A percentile compares a stretch with the other conserved stretches of the same genome.
Conservation (phyloP, 2,329 filamentous ascomycete genomes). For the Claviceps lovelessii region DNA sequence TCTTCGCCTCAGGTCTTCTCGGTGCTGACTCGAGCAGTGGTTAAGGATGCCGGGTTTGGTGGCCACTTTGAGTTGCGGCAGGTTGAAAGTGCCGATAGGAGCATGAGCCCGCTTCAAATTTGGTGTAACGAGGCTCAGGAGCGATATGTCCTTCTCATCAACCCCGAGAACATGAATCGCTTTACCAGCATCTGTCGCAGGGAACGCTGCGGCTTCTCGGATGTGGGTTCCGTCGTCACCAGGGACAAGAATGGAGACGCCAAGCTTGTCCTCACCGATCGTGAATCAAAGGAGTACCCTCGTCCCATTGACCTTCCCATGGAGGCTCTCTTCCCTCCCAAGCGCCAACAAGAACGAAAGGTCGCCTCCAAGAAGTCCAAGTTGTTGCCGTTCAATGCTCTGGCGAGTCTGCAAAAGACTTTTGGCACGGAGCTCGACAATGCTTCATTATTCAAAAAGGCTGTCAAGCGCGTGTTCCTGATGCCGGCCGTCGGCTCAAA, state of each 20-base stretch:
- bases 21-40: conserved; percentile 30
- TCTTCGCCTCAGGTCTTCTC: no score
- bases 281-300: conserved; percentile 59
- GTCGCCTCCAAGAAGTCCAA: conserved; percentile 56
- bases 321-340: conserved; percentile 75
- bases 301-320: conserved; percentile 81
- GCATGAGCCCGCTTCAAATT: conserved; percentile 91
- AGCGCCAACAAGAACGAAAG: conserved; percentile 62
- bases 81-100: conserved; percentile 74
- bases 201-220: conserved; percentile 84
- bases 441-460: conserved; percentile 43
- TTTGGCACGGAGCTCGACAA: conserved; percentile 40
- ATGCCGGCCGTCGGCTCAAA: conserved; percentile 92
- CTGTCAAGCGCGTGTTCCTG: conserved; percentile 66
- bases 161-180: conserved; percentile 63
- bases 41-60: conserved; percentile 81
- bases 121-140: conserved; percentile 98
- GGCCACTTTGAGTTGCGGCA: conserved; percentile 91
- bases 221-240: conserved; percentile 65
- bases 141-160: conserved; percentile 83
- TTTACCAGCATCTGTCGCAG: conserved; percentile 57
- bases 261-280: conserved; percentile 66
- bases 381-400: conserved; percentile 58
- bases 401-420: conserved; percentile 48
- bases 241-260: conserved; percentile 48